Evolutionary conservation across 306 rosid species (phyloP).

Genomic region (Mucuna pruriens): DNA sequence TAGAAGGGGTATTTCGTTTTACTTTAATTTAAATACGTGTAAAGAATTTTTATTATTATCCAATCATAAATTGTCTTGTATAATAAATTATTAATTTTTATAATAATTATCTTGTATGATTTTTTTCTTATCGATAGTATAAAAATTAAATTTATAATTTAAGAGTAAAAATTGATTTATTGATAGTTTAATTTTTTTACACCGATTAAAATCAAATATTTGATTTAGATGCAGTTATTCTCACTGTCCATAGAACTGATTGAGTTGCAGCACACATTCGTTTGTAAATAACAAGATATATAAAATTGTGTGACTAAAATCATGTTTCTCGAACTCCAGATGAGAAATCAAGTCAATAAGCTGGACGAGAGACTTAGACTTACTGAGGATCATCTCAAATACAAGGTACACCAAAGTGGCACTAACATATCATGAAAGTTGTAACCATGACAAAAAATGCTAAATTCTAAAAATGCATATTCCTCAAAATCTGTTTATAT

Average conservation of each 20-base stretch:
- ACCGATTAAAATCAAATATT: constrained; percentile 1
- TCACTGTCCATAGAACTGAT: background rate
- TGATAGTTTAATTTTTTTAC: background rate
- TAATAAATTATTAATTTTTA: too few relatives aligned
- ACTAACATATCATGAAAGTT: constrained; percentile 24
- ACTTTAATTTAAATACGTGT: background rate
- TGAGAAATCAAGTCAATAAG: constrained; percentile 57
- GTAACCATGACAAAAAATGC: constrained; percentile 3
- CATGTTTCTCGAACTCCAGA: constrained; percentile 51
- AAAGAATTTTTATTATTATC: too few relatives aligned
- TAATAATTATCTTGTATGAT: too few relatives aligned
- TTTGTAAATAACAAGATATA: constrained; percentile 5
- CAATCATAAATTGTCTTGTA: too few relatives aligned
- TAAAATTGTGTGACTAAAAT: background rate
- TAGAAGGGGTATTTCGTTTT: constrained; percentile 65
- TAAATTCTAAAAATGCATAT: constrained; percentile 18
- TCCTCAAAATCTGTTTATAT: constrained; percentile 37
- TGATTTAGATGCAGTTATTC: background rate
- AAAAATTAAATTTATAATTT: too few relatives aligned
- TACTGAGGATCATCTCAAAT: constrained; percentile 61
- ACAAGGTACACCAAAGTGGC: constrained; percentile 62
- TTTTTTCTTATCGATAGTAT: too few relatives aligned
- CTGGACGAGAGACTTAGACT: constrained; percentile 59
- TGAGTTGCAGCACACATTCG: background rate
- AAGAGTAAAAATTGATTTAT: background rate